phyloP scores from a whole-genome alignment of 2,329 filamentous ascomycete genomes.

The Thelonectria discophora region DNA sequence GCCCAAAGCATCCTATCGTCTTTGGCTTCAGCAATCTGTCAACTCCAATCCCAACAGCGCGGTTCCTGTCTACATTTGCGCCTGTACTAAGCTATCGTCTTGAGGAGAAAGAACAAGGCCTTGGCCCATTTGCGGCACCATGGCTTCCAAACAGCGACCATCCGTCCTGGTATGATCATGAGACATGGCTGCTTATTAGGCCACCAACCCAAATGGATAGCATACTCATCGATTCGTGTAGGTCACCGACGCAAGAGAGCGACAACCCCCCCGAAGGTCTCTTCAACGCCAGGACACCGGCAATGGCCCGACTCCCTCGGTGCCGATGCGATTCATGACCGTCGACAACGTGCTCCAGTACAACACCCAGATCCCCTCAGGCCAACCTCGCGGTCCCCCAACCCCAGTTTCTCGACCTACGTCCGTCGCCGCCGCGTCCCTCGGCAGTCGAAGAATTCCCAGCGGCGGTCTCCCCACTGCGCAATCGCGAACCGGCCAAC shows the following conservation, averaged over 20 bases:
- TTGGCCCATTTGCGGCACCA: conserved; percentile 33
- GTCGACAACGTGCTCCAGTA: conserved; percentile 97
- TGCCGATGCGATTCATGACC: conserved; percentile 78
- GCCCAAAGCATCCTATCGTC: conserved; percentile 12
- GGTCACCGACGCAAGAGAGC: conserved; percentile 53
- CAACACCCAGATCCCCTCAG: conserved; percentile 93
- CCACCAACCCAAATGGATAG: conserved; percentile 10
- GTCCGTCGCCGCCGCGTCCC: conserved; percentile 26
- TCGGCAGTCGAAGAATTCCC: conserved; percentile 41
- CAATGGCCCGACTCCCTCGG: conserved; percentile 42
- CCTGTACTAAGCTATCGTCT: background rate
- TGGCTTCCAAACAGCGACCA: conserved; percentile 62
- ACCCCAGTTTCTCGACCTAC: conserved; percentile 52
- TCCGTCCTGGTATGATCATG: conserved; percentile 64
- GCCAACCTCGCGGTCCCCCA: conserved; percentile 81
- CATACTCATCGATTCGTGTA: conserved; percentile 33
- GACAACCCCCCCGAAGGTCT: conserved; percentile 45
- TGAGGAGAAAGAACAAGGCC: background rate
- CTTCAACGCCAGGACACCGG: conserved; percentile 47
- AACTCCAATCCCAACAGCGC: conserved; percentile 10
- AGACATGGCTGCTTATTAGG: conserved; percentile 19
- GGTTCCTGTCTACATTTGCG: background rate
- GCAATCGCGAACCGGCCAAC: conserved; percentile 60
- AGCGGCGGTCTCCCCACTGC: conserved; percentile 53
- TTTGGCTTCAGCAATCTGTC: conserved; percentile 10